Conservation (phyloP, 768 basidiomycete species). For the Tephrocybe sp. region DNA sequence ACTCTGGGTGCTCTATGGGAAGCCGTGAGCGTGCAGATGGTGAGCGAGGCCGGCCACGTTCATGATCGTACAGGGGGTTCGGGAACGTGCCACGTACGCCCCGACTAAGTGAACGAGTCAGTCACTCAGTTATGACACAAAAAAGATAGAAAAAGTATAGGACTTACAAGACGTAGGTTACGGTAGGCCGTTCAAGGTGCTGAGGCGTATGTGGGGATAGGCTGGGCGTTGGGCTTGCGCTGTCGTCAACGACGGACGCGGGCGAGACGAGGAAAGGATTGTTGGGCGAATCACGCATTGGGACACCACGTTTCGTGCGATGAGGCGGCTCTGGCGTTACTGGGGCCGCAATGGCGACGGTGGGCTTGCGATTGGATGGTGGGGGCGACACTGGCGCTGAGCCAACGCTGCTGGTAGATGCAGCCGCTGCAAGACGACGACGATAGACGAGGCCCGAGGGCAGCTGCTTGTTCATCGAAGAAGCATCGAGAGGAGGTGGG, state of each 20-base stretch:
- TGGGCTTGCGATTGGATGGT: conserved; percentile 53
- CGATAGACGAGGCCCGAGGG: conserved; percentile 37
- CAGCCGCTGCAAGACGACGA: conserved; percentile 23
- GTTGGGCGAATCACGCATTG: conserved; percentile 61
- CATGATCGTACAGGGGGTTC: conserved; percentile 61
- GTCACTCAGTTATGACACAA: neutral
- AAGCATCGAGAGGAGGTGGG: no score
- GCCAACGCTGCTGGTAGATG: conserved; percentile 20
- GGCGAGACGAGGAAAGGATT: conserved; percentile 61
- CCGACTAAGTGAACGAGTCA: conserved; percentile 45
- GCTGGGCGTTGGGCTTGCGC: conserved; percentile 32
- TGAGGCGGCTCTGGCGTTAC: conserved; percentile 34
- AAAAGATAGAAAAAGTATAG: neutral
- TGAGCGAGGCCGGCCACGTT: conserved; percentile 38
- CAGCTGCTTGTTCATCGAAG: conserved; percentile 15
- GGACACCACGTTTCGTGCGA: conserved; percentile 19
- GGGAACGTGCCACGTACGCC: conserved; percentile 62
- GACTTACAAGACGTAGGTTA: conserved; percentile 76
- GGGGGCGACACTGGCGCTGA: conserved; percentile 62
- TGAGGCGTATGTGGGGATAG: conserved; percentile 33
- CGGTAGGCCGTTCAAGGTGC: conserved; percentile 54
- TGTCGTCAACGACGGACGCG: conserved; percentile 33
- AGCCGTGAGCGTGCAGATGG: conserved; percentile 51
- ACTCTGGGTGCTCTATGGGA: conserved; percentile 66
- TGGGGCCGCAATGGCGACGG: conserved; percentile 36